Percentiles rank a stretch among this genome's conserved stretches.
phyloP scores from a whole-genome alignment of 2,329 filamentous ascomycete genomes.

The Beauveria medogensis region DNA sequence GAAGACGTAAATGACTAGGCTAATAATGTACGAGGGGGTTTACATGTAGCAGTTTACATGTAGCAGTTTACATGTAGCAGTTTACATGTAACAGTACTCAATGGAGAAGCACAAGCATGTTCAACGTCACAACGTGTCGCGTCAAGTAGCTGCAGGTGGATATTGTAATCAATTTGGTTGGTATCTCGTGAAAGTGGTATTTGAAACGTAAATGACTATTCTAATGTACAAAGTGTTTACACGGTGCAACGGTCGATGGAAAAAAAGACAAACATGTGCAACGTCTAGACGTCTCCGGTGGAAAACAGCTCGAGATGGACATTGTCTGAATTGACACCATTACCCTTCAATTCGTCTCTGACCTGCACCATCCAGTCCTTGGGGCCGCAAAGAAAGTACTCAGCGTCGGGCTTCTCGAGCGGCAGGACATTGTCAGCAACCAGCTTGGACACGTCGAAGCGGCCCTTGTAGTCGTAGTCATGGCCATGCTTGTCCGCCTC shows the following conservation, averaged over 20 bases:
- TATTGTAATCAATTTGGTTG: conserved; percentile 25
- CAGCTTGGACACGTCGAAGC: conserved; percentile 46
- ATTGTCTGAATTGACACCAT: conserved; percentile 45
- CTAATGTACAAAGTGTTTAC: neutral
- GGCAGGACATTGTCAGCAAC: conserved; percentile 42
- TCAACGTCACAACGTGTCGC: conserved; percentile 33
- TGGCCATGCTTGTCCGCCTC: conserved; percentile 35
- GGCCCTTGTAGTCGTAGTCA: conserved; percentile 50
- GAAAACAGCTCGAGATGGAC: conserved; percentile 59
- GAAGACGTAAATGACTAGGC: neutral
- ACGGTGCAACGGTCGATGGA: neutral
- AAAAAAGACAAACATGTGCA: too few relatives aligned
- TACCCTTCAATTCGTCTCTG: conserved; percentile 37
- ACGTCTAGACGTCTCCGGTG: conserved; percentile 35
- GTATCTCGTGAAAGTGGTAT: neutral
- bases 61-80: too few relatives aligned
- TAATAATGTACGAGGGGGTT: neutral
- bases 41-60: neutral
- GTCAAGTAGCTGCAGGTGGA: conserved; percentile 58
- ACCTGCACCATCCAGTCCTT: conserved; percentile 57
- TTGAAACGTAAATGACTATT: neutral
- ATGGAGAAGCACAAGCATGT: neutral
- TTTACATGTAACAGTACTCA: too few relatives aligned
- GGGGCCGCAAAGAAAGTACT: conserved; percentile 65
- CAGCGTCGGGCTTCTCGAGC: conserved; percentile 40